phyloP scores from a whole-genome alignment of 2,329 filamentous ascomycete genomes.

The Pleurostoma richardsiae region DNA sequence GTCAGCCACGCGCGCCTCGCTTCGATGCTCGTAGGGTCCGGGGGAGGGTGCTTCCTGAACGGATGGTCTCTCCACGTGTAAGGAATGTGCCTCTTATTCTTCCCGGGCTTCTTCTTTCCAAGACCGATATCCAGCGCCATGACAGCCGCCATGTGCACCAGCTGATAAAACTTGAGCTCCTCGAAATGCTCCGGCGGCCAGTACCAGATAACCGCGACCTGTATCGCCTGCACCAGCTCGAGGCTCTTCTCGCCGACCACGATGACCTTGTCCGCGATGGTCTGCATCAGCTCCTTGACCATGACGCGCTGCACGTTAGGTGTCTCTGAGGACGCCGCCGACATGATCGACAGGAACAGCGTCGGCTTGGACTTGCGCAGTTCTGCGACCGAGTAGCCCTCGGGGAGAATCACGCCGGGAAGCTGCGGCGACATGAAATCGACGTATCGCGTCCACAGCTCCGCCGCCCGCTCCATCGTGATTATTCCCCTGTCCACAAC shows the following conservation, averaged over 20 bases:
- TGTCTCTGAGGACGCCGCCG: constrained; percentile 56
- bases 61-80: constrained; percentile 35
- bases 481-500: constrained; percentile 56
- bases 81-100: constrained; percentile 25
- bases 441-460: constrained; percentile 54
- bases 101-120: constrained; percentile 34
- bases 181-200: constrained; percentile 77
- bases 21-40: constrained; percentile 50
- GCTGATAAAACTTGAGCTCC: constrained; percentile 85
- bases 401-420: constrained; percentile 56
- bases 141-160: constrained; percentile 73
- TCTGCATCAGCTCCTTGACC: constrained; percentile 64
- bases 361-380: constrained; percentile 56
- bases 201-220: constrained; percentile 78
- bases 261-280: constrained; percentile 70
- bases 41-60: constrained; percentile 33
- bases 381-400: constrained; percentile 46
- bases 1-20: constrained; percentile 53
- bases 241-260: constrained; percentile 74
- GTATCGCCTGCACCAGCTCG: constrained; percentile 75
- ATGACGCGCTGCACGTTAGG: constrained; percentile 55
- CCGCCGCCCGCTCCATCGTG: constrained; percentile 46
- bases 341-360: constrained; percentile 67
- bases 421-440: constrained; percentile 56
- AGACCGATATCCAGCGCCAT: constrained; percentile 83